Percentiles rank a stretch among this genome's conserved stretches.
Evolutionary conservation across 148 eudicot genomes (phyloP).

Genomic region (Diospyros kaki): DNA sequence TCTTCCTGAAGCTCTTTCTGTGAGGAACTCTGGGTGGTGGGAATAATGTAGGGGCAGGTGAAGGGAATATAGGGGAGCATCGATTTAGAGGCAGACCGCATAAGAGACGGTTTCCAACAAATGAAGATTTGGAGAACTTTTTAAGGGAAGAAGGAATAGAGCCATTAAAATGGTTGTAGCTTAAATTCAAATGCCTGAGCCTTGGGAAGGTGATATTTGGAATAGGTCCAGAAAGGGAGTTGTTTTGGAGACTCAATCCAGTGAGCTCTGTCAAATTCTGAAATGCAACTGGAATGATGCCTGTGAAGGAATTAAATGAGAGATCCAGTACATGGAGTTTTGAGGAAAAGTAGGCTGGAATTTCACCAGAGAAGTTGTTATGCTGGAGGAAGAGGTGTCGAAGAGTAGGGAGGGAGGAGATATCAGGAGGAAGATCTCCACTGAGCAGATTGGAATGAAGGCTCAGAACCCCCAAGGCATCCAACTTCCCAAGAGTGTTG

Average conservation of each 20-base stretch:
- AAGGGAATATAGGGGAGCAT: conserved; percentile 15
- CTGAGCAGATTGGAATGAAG: conserved; percentile 28
- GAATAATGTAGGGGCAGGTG: conserved; percentile 9
- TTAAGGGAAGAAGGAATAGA: conserved; percentile 31
- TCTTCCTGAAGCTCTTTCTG: conserved; percentile 16
- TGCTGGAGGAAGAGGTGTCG: conserved; percentile 28
- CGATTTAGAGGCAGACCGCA: conserved; percentile 34
- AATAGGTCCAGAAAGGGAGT: conserved; percentile 34
- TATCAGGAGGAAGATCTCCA: conserved; percentile 34
- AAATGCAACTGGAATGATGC: conserved; percentile 26
- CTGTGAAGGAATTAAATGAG: conserved; percentile 38
- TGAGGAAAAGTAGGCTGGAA: conserved; percentile 29
- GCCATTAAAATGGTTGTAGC: conserved; percentile 39
- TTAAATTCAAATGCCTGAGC: conserved; percentile 28
- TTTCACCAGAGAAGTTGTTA: conserved; percentile 35
- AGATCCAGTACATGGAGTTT: conserved; percentile 30
- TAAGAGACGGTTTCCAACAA: conserved; percentile 27
- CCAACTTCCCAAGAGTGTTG: conserved; percentile 28
- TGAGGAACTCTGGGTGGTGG: conserved; percentile 21
- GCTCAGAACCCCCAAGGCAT: conserved; percentile 27
- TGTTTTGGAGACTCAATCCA: conserved; percentile 31
- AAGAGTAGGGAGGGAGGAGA: conserved; percentile 37
- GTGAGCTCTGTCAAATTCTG: conserved; percentile 29
- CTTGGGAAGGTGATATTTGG: conserved; percentile 25
- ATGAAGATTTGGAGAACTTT: conserved; percentile 28